Evolutionary conservation across 2,329 filamentous ascomycete species (phyloP).

Genomic region (Penicillium sp.): DNA sequence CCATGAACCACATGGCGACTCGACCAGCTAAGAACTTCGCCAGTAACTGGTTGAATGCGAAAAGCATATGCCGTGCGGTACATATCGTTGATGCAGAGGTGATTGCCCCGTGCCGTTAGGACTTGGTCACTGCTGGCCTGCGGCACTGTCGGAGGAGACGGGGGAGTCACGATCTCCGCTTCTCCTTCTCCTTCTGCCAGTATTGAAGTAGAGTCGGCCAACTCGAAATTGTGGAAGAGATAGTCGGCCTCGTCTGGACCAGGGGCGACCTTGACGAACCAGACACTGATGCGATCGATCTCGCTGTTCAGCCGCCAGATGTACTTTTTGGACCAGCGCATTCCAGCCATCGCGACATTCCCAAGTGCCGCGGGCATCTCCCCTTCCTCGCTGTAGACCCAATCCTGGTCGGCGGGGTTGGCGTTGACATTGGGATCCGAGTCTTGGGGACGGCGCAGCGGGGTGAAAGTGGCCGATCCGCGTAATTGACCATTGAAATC

Average conservation of each 20-base stretch:
- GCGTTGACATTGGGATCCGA: too few relatives aligned
- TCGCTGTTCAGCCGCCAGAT: conserved; percentile 37
- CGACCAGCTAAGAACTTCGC: conserved; percentile 38
- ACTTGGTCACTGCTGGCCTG: conserved; percentile 24
- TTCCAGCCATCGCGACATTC: conserved; percentile 17
- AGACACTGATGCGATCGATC: conserved; percentile 36
- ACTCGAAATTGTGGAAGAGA: conserved; percentile 42
- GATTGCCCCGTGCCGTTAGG: conserved; percentile 37
- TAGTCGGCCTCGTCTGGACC: conserved; percentile 36
- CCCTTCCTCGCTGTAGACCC: conserved; percentile 42
- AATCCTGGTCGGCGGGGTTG: conserved; percentile 23
- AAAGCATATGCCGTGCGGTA: conserved; percentile 44
- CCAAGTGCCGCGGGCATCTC: conserved; percentile 31
- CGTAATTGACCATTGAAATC: too few relatives aligned
- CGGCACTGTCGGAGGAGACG: conserved; percentile 21
- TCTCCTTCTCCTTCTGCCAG: background rate
- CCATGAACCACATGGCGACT: conserved; percentile 44
- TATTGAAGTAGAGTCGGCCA: conserved; percentile 14
- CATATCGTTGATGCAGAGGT: conserved; percentile 45
- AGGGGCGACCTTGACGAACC: conserved; percentile 40
- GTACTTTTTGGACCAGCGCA: conserved; percentile 41
- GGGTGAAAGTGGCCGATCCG: too few relatives aligned
- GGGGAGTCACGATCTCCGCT: conserved; percentile 19
- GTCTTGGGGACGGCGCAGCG: too few relatives aligned
- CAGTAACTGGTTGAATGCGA: conserved; percentile 27